phyloP scores from a whole-genome alignment of 352 stramenopile genomes.

The Pythium phragmiticola region DNA sequence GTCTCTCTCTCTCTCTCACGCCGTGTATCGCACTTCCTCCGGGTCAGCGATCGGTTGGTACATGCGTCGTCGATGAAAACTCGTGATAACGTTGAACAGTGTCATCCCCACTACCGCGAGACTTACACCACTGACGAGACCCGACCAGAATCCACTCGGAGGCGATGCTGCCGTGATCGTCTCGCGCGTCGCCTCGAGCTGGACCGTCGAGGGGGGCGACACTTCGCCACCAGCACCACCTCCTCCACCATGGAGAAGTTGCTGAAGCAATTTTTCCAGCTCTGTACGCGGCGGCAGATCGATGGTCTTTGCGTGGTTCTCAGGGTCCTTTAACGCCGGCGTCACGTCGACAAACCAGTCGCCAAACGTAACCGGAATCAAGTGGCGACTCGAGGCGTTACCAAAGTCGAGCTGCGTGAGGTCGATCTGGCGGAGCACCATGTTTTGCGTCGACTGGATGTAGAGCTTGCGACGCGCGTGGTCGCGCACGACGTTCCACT shows the following conservation, averaged over 20 bases:
- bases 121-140: constrained; percentile 7
- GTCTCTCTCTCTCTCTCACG: not conserved
- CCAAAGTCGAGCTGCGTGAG: constrained; percentile 58
- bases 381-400: constrained; percentile 33
- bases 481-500: constrained; percentile 75
- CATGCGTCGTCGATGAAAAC: constrained; percentile 1
- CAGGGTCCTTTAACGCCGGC: constrained; percentile 33
- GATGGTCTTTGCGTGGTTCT: constrained; percentile 44
- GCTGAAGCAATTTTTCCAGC: constrained; percentile 40
- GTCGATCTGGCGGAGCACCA: constrained; percentile 60
- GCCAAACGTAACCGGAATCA: constrained; percentile 61
- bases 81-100: constrained; percentile 16
- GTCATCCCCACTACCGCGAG: constrained; percentile 20
- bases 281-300: constrained; percentile 55
- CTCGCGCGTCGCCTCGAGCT: not conserved
- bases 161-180: not conserved
- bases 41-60: constrained; percentile 24
- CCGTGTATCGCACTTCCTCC: constrained; percentile 4
- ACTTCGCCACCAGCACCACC: not conserved
- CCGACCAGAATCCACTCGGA: constrained; percentile 16
- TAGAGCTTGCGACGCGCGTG: constrained; percentile 64
- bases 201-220: not conserved
- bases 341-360: constrained; percentile 71
- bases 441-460: constrained; percentile 67
- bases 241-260: constrained; percentile 19